Conservation (phyloP, 192 early-diverging fungal genomes). For the Jimgerdemannia lactiflua region DNA sequence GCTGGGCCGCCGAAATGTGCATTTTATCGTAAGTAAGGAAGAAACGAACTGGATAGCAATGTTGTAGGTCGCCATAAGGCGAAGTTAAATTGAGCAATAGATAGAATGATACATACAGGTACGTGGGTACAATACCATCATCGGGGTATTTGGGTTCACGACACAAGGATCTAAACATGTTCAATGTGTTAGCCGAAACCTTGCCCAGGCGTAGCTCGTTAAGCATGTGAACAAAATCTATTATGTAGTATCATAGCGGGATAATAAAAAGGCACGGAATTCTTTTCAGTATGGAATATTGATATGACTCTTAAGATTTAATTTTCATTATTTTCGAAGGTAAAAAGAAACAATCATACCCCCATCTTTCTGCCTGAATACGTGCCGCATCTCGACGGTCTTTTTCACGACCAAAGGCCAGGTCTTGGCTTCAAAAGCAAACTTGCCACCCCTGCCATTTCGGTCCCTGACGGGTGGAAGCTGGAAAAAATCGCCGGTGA, state of each 20-base stretch:
- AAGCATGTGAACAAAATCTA: constrained; percentile 71
- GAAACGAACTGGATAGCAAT: neutral
- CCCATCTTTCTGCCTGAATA: constrained; percentile 85
- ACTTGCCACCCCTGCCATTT: constrained; percentile 33
- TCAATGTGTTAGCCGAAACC: constrained; percentile 51
- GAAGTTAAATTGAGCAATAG: neutral
- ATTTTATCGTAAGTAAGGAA: neutral
- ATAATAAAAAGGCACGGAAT: too few relatives aligned
- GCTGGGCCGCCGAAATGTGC: constrained; percentile 7
- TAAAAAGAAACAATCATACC: too few relatives aligned
- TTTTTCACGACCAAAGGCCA: constrained; percentile 51
- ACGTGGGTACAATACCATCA: constrained; percentile 64
- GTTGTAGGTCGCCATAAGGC: too few relatives aligned
- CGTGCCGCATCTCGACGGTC: constrained; percentile 68
- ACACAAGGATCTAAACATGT: constrained; percentile 44
- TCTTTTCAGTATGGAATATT: too few relatives aligned
- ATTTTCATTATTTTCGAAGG: too few relatives aligned
- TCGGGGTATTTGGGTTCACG: constrained; percentile 31
- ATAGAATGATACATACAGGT: constrained; percentile 52
- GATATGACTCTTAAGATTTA: too few relatives aligned
- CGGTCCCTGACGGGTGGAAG: constrained; percentile 64
- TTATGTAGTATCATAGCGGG: too few relatives aligned
- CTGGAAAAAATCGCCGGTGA: constrained; percentile 83
- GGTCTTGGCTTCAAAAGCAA: constrained; percentile 61
- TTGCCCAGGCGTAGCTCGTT: constrained; percentile 82